phyloP scores from a whole-genome alignment of 2,329 filamentous ascomycete species.

The Plectosphaerella plurivora region DNA sequence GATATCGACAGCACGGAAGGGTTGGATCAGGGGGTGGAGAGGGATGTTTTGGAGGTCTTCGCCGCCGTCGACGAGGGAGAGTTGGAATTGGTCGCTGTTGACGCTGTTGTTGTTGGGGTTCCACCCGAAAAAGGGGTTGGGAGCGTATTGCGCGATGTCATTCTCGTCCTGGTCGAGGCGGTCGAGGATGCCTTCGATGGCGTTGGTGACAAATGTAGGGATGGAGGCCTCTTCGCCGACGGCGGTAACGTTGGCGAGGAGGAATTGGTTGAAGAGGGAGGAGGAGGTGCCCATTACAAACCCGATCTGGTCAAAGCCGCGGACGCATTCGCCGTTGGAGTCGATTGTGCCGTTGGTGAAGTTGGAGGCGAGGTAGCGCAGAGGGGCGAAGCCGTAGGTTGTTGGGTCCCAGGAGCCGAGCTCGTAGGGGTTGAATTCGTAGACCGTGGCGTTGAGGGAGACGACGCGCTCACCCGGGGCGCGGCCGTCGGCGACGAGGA shows the following conservation, averaged over 20 bases:
- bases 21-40: slow-evolving; percentile 57
- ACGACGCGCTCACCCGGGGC: slow-evolving; percentile 37
- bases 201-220: slow-evolving; percentile 28
- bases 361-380: slow-evolving; percentile 55
- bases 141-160: slow-evolving; percentile 69
- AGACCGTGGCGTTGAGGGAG: slow-evolving; percentile 54
- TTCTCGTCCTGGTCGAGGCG: slow-evolving; percentile 56
- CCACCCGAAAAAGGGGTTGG: slow-evolving; percentile 53
- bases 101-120: slow-evolving; percentile 35
- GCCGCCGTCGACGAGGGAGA: slow-evolving; percentile 78
- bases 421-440: slow-evolving; percentile 63
- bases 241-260: slow-evolving; percentile 50
- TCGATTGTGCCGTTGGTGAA: slow-evolving; percentile 45
- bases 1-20: slow-evolving; percentile 56
- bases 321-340: slow-evolving; percentile 40
- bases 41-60: slow-evolving; percentile 77
- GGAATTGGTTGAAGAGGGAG: slow-evolving; percentile 75
- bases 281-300: slow-evolving; percentile 81
- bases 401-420: slow-evolving; percentile 60
- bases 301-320: slow-evolving; percentile 73
- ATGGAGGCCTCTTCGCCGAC: slow-evolving; percentile 19
- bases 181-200: slow-evolving; percentile 45
- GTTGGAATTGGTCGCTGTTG: slow-evolving; percentile 37
- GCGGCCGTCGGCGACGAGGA: slow-evolving; percentile 45
- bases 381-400: slow-evolving; percentile 55